Evolutionary conservation across 192 early-diverging fungal species (phyloP).

Genomic region (Helicostylum pulchrum): DNA sequence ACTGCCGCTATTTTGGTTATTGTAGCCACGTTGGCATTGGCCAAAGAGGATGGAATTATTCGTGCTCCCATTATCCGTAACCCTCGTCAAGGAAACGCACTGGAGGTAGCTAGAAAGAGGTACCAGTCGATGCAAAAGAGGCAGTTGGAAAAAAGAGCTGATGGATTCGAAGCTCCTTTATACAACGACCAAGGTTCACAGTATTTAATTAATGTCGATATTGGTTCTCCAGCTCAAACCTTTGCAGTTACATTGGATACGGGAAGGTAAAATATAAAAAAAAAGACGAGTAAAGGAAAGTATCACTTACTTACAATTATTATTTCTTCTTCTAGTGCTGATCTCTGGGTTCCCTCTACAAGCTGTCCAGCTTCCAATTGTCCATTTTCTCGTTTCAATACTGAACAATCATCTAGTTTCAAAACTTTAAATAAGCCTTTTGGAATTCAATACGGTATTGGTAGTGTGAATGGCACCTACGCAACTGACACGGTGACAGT

Average conservation of each 20-base stretch:
- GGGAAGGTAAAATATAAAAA: conserved; percentile 29
- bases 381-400: conserved; percentile 20
- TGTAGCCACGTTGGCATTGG: too few species aligned
- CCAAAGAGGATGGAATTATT: conserved; percentile 15
- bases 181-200: conserved; percentile 37
- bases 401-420: conserved; percentile 29
- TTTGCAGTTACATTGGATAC: conserved; percentile 35
- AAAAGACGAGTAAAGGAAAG: not conserved
- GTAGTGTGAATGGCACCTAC: conserved; percentile 32
- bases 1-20: too few species aligned
- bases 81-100: not conserved
- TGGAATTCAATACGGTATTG: conserved; percentile 34
- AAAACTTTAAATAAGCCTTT: conserved; percentile 14
- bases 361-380: conserved; percentile 24
- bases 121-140: not conserved
- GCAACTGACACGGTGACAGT: conserved; percentile 28
- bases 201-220: conserved; percentile 32
- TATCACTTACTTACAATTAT: not conserved
- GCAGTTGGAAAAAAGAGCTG: conserved; percentile 14
- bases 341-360: conserved; percentile 32
- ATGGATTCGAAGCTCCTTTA: conserved; percentile 10
- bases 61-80: conserved; percentile 25
- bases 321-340: conserved; percentile 22
- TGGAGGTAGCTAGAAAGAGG: conserved; percentile 13
- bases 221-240: conserved; percentile 30